These are phyloP conservation scores for Zymoseptoria passerinii DNA, from an alignment of 2,329 filamentous ascomycete genomes.

Conservation along the genomic window DNA sequence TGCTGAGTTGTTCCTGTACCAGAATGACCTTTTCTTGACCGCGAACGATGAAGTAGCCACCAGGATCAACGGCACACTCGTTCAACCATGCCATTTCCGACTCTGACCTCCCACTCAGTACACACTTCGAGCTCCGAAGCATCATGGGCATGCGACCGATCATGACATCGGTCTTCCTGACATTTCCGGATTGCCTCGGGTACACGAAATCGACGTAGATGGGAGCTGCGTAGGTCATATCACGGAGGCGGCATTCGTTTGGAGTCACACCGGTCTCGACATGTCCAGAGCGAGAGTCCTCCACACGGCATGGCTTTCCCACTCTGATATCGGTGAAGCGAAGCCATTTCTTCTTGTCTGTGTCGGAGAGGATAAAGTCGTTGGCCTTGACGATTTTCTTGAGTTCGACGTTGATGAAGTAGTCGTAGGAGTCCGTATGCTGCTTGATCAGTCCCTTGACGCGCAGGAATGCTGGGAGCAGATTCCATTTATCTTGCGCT, in stretches of 20 bases:
- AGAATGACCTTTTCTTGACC: slow-evolving; percentile 98
- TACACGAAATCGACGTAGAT: slow-evolving; percentile 91
- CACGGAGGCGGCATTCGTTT: slow-evolving; percentile 90
- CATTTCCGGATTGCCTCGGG: slow-evolving; percentile 67
- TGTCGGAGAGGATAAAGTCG: slow-evolving; percentile 78
- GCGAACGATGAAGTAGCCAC: slow-evolving; percentile 95
- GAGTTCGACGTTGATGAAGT: slow-evolving; percentile 92
- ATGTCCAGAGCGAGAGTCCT: slow-evolving; percentile 62
- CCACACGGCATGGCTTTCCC: slow-evolving; percentile 68
- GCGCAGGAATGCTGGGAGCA: slow-evolving; percentile 94
- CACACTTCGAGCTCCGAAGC: slow-evolving; percentile 91
- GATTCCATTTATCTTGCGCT: slow-evolving; percentile 86
- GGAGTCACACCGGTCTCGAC: slow-evolving; percentile 66
- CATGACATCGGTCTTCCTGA: slow-evolving; percentile 63
- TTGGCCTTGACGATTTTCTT: slow-evolving; percentile 95
- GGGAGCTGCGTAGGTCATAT: slow-evolving; percentile 96
- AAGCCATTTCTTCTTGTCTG: slow-evolving; percentile 86
- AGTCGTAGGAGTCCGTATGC: slow-evolving; percentile 98
- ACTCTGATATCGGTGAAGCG: slow-evolving; percentile 66
- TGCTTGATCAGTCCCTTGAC: slow-evolving; percentile 96
- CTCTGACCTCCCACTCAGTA: slow-evolving; percentile 74
- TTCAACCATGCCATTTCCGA: slow-evolving; percentile 84
- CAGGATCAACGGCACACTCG: slow-evolving; percentile 91
- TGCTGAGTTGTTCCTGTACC: slow-evolving; percentile 96
- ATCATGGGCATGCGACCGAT: slow-evolving; percentile 94